These are phyloP conservation scores for Candida silvatica DNA, from an alignment of 805 yeast species.

Conservation along the genomic window DNA sequence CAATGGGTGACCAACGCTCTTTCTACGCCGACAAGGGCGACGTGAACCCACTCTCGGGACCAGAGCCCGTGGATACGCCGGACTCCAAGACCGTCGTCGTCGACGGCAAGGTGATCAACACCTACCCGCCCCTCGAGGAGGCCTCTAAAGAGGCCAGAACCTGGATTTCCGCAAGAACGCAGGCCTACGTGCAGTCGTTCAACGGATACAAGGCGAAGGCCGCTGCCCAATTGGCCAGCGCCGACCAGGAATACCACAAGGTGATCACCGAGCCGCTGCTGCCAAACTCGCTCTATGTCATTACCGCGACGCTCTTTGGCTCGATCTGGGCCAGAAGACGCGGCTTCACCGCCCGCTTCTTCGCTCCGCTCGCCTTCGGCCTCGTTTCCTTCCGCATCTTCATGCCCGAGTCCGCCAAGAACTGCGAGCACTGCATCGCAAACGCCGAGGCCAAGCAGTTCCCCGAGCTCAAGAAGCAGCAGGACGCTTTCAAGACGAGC, in stretches of 20 bases:
- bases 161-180: conserved; percentile 28
- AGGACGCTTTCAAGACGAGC: conserved; percentile 7
- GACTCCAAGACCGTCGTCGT: conserved; percentile 26
- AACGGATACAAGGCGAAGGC: conserved; percentile 38
- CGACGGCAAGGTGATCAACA: conserved; percentile 47
- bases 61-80: too few species aligned
- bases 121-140: conserved; percentile 38
- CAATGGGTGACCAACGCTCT: conserved; percentile 23
- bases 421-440: conserved; percentile 20
- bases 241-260: conserved; percentile 24
- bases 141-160: conserved; percentile 32
- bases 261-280: conserved; percentile 44
- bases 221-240: conserved; percentile 30
- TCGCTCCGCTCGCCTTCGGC: conserved; percentile 44
- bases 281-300: conserved; percentile 45
- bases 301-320: conserved; percentile 48
- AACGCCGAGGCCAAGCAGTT: conserved; percentile 25
- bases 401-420: conserved; percentile 42
- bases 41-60: conserved; percentile 24
- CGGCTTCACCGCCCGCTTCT: conserved; percentile 39
- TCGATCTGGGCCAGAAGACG: conserved; percentile 43
- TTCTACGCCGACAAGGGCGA: conserved; percentile 48
- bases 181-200: conserved; percentile 33
- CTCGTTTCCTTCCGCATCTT: conserved; percentile 31
- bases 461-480: conserved; percentile 27